Base-by-base conservation (phyloP, 257 asterid genomes). In the Solanum tarapatanum region DNA sequence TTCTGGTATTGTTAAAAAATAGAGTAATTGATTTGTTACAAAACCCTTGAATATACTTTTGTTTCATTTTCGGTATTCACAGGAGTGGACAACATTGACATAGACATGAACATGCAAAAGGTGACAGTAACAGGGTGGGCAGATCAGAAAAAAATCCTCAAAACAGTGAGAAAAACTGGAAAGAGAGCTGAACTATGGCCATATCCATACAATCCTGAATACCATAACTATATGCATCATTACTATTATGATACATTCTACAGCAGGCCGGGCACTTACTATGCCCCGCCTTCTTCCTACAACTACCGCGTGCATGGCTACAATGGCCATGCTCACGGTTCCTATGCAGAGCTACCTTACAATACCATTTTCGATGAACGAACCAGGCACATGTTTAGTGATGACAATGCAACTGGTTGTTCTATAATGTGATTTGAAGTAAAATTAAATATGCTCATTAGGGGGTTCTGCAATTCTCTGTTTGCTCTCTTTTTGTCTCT, bases 181-280 rank as follows among this genome's bases (percentile, higher is more conserved):
- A 90, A 93, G 62, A 89, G 11, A 35, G 96, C 93, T 0, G 98
- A 96, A 92, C 90, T 94, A 6, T 96, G 98, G 98, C 98, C 98
- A 36, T 93, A 68, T 66, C 98, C 96, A 3, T 94, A 94, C 93
- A 92, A 92, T 92, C 93, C 94, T 3, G 95, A 92, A 88, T 91
- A 90, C 91, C 93, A 93, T 26, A 91, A 88, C 86, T 94, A 90
- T 79, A 90, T 86, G 86, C 79, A 83, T 86, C 87, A 86, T 19
- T 94, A 94, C 16, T 94, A 94, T 91, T 92, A 92, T 70, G 90
- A 90, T 19, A 88, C 88, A 35, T 89, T 77, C 80, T 48, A 88
- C 48, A 70, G 87, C 41, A 88, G 66, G 73, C 92, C 90, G 1
- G 58, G 89, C 8, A 87, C 74, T 55, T 7, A 86, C 87, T 79